phyloP scores from a whole-genome alignment of 805 yeast species.

The Yarrowia sp. region DNA sequence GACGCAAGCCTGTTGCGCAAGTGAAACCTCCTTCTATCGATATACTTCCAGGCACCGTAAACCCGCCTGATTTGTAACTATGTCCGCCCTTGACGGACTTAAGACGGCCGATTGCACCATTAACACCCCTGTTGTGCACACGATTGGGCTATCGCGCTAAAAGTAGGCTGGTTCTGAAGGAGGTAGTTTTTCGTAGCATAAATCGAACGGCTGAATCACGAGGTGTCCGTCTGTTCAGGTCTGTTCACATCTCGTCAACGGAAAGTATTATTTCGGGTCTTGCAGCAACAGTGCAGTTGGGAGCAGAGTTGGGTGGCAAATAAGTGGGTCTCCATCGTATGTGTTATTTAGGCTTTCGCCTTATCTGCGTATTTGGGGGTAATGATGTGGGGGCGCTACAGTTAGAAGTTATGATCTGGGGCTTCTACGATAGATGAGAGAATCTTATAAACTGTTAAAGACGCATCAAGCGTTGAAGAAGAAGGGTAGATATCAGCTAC shows the following conservation, averaged over 20 bases:
- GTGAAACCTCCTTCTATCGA: background rate
- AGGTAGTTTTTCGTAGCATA: background rate
- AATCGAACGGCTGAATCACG: background rate
- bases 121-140: background rate
- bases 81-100: no score
- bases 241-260: no score
- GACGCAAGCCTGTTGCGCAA: background rate
- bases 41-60: background rate
- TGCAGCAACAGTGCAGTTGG: background rate
- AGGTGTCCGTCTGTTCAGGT: background rate
- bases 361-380: constrained; percentile 2
- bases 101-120: no score
- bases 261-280: background rate
- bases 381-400: no score
- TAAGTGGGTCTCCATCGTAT: background rate
- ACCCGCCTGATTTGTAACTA: no score
- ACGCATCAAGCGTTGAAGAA: no score
- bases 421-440: no score
- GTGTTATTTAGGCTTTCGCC: background rate
- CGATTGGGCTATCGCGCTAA: background rate
- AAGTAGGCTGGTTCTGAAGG: background rate
- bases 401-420: no score
- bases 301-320: constrained; percentile 19
- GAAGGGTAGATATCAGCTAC: no score
- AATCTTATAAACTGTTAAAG: no score